phyloP scores from a whole-genome alignment of 768 basidiomycete genomes.

The Boletus vinaceobasis region DNA sequence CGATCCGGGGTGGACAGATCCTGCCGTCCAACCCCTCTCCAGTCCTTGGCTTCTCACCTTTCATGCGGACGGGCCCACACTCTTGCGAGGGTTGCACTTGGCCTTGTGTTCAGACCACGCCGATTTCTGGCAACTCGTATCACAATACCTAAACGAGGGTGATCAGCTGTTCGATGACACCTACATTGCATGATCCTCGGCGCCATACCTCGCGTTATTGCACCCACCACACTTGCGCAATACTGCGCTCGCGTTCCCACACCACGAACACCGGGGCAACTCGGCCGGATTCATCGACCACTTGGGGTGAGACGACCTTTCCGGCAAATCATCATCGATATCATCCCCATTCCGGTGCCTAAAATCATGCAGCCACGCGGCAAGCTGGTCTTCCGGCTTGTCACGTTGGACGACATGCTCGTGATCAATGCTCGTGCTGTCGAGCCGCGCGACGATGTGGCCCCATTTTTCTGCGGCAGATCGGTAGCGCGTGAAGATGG shows the following conservation, averaged over 20 bases:
- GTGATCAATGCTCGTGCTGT: slow-evolving; percentile 29
- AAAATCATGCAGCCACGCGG: slow-evolving; percentile 53
- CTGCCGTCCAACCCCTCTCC: neutral
- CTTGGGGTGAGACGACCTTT: slow-evolving; percentile 39
- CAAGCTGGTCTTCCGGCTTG: slow-evolving; percentile 54
- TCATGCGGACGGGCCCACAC: neutral
- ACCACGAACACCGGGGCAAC: slow-evolving; percentile 61
- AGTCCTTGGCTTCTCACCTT: neutral
- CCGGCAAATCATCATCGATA: slow-evolving; percentile 28
- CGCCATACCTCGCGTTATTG: slow-evolving; percentile 36
- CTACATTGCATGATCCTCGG: neutral
- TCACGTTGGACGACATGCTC: slow-evolving; percentile 32
- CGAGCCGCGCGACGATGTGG: slow-evolving; percentile 37
- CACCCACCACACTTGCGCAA: slow-evolving; percentile 52
- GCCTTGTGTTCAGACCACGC: slow-evolving; percentile 17
- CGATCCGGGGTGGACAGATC: neutral
- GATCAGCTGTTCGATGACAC: neutral
- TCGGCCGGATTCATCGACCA: slow-evolving; percentile 47
- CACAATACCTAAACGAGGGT: slow-evolving; percentile 9
- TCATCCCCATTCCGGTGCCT: slow-evolving; percentile 39
- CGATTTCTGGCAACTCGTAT: slow-evolving; percentile 13
- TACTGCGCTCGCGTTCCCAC: slow-evolving; percentile 58
- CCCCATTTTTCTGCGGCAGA: slow-evolving; percentile 47
- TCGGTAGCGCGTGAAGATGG: slow-evolving; percentile 46
- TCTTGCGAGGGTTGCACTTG: slow-evolving; percentile 8